These are phyloP conservation scores for Boletellus deceptivus DNA, from an alignment of 1,284 basidiomycete genomes.

Conservation along the genomic window DNA sequence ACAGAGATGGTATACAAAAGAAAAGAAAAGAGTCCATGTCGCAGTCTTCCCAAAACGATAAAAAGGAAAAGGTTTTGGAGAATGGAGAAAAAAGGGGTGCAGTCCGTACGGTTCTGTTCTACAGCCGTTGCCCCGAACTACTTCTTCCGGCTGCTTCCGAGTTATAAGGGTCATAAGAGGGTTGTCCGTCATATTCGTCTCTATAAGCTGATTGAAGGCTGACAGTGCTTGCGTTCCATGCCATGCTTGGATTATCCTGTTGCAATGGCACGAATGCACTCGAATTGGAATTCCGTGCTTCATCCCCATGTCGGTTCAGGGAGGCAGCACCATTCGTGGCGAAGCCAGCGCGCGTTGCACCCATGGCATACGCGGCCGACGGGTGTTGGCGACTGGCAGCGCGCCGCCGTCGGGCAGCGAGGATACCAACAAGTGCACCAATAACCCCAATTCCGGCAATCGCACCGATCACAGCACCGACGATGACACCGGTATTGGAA, in stretches of 20 bases:
- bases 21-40: neutral
- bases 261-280: constrained; percentile 60
- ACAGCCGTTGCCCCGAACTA: constrained; percentile 26
- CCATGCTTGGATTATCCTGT: constrained; percentile 51
- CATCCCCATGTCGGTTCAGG: constrained; percentile 17
- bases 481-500: constrained; percentile 43
- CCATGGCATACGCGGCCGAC: constrained; percentile 38
- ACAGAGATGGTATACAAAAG: neutral
- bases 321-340: constrained; percentile 27
- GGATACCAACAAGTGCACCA: constrained; percentile 49
- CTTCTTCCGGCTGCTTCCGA: constrained; percentile 26
- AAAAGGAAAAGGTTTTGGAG: neutral
- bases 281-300: constrained; percentile 45
- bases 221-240: constrained; percentile 49
- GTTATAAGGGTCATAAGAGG: constrained; percentile 31
- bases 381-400: constrained; percentile 34
- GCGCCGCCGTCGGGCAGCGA: constrained; percentile 45
- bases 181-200: constrained; percentile 37
- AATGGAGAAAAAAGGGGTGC: neutral
- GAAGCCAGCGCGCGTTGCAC: constrained; percentile 31
- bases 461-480: constrained; percentile 52
- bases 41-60: neutral
- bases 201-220: constrained; percentile 43
- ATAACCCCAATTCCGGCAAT: constrained; percentile 48
- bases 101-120: constrained; percentile 19